Evolutionary conservation across 179 eudicot species (phyloP).

Genomic region (Corrigiola litoralis): DNA sequence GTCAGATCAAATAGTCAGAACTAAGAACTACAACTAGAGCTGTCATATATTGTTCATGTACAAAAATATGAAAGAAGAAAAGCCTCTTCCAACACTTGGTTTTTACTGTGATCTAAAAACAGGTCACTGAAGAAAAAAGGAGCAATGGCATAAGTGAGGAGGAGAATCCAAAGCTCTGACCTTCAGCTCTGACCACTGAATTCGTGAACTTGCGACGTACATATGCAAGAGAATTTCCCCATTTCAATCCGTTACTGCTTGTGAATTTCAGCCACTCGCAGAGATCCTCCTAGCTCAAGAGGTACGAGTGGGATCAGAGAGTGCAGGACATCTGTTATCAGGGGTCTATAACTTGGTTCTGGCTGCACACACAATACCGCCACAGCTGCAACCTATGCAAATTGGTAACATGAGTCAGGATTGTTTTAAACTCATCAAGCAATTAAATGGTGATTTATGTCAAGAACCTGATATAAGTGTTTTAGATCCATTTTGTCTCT

Average conservation of each 20-base stretch:
- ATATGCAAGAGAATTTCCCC: not conserved
- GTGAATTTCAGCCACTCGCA: slow-evolving; percentile 23
- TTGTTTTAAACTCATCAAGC: not conserved
- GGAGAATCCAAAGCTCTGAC: slow-evolving; percentile 1
- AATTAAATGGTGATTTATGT: not conserved
- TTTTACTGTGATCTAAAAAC: not conserved
- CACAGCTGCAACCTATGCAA: slow-evolving; percentile 59
- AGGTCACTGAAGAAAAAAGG: not conserved
- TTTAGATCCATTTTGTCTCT: slow-evolving; percentile 66
- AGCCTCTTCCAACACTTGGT: not conserved
- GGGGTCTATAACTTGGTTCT: slow-evolving; percentile 73
- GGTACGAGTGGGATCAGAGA: slow-evolving; percentile 77
- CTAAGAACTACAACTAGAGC: too few relatives aligned
- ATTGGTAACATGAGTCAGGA: not conserved
- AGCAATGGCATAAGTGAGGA: not conserved
- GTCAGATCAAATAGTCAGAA: too few relatives aligned
- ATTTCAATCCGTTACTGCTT: not conserved
- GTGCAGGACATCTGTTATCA: slow-evolving; percentile 67
- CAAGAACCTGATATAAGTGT: slow-evolving; percentile 64
- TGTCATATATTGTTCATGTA: slow-evolving; percentile 3
- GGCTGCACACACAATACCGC: slow-evolving; percentile 69
- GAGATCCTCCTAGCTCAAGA: slow-evolving; percentile 58
- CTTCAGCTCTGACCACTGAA: not conserved
- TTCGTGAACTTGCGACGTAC: not conserved
- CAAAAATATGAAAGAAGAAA: slow-evolving; percentile 4